Conservation (phyloP, 305 asterid genomes). For the Solanum hybrid region DNA sequence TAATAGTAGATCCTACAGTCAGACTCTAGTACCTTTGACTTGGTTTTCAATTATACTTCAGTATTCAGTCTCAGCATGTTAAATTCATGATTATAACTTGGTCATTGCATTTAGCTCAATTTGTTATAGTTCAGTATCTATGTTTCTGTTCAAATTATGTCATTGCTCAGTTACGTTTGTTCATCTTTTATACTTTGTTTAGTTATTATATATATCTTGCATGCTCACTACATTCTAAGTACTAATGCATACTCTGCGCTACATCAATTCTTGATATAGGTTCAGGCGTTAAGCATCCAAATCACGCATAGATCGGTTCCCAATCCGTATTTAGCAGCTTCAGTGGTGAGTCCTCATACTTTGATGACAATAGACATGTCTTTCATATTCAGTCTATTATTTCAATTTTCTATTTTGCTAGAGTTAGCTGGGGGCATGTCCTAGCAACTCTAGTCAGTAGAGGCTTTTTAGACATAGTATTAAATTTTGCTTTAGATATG, state of each 20-base stretch:
- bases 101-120: neutral
- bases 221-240: neutral
- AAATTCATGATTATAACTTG: too few species aligned
- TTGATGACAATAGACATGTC: neutral
- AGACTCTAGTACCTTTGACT: neutral
- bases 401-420: neutral
- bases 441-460: neutral
- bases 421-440: neutral
- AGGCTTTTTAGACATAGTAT: too few species aligned
- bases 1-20: neutral
- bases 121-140: neutral
- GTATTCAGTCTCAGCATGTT: neutral
- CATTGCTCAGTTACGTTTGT: neutral
- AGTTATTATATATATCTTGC: neutral
- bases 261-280: neutral
- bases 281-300: neutral
- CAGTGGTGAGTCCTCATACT: neutral
- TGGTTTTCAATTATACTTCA: neutral
- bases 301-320: neutral
- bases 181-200: too few species aligned
- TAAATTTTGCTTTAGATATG: neutral
- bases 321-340: neutral
- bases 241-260: neutral
- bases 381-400: neutral
- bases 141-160: too few species aligned